Conservation (phyloP, 257 asterid species). For the Coffea eugenioides region DNA sequence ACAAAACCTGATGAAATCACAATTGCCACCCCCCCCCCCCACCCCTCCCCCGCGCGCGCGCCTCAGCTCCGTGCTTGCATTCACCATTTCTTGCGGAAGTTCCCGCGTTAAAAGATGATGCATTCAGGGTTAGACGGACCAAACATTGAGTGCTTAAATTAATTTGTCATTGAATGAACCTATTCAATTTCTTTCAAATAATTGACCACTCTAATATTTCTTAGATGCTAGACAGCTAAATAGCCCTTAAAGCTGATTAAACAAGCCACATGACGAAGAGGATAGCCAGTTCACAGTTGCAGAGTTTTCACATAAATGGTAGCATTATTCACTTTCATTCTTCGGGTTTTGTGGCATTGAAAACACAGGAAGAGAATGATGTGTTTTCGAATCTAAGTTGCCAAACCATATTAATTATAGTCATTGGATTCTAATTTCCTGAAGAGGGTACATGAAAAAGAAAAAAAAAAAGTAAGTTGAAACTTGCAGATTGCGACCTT, state of each 20-base stretch:
- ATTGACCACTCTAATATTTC: not conserved
- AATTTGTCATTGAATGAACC: not conserved
- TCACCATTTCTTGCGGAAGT: not conserved
- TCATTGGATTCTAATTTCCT: not conserved
- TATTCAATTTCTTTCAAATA: not conserved
- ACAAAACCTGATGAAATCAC: too few relatives aligned
- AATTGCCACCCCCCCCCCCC: too few relatives aligned
- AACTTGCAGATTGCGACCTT: conserved; percentile 2
- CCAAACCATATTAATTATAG: too few relatives aligned
- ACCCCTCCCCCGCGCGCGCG: too few relatives aligned
- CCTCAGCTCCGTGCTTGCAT: too few relatives aligned
- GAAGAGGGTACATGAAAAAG: not conserved
- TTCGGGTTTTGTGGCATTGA: too few relatives aligned
- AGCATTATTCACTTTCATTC: too few relatives aligned
- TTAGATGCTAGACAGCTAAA: not conserved
- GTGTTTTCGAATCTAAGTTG: too few relatives aligned
- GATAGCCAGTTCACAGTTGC: too few relatives aligned
- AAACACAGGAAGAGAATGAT: too few relatives aligned
- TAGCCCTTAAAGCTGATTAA: not conserved
- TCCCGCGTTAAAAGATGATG: not conserved
- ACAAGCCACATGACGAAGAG: too few relatives aligned
- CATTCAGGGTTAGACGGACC: not conserved
- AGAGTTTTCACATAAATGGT: too few relatives aligned
- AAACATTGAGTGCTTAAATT: not conserved
- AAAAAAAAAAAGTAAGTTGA: not conserved